A percentile compares a stretch with the other conserved stretches of the same genome.
These are phyloP conservation scores for Hanseniaspora meyeri DNA, from an alignment of 805 yeast species.

Conservation along the genomic window DNA sequence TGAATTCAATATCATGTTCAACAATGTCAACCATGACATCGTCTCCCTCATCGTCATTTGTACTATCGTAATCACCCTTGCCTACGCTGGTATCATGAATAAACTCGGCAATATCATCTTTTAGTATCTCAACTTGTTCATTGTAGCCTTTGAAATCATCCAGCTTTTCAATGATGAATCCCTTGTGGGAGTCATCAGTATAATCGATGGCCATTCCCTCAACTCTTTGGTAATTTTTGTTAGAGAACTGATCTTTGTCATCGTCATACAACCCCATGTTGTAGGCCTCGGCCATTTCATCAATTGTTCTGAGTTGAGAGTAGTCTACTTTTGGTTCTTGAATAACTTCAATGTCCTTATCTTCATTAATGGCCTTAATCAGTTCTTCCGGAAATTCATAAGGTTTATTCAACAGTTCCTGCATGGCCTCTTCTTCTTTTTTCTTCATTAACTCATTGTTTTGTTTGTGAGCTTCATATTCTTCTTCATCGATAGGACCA, in stretches of 20 bases:
- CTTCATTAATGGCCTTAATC: constrained; percentile 8
- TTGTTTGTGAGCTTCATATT: constrained; percentile 1
- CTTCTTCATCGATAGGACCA: constrained; percentile 11
- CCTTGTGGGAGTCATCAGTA: constrained; percentile 8
- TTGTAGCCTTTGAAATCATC: constrained; percentile 46
- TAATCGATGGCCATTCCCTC: constrained; percentile 6
- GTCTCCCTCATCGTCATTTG: constrained; percentile 17
- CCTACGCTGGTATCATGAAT: constrained; percentile 13
- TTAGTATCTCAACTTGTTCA: constrained; percentile 31
- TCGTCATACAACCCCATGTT: constrained; percentile 49
- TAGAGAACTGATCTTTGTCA: constrained; percentile 36
- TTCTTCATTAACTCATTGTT: neutral
- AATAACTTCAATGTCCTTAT: constrained; percentile 12
- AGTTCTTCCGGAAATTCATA: constrained; percentile 9
- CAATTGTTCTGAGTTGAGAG: constrained; percentile 34
- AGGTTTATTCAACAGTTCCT: constrained; percentile 1
- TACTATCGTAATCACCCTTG: neutral
- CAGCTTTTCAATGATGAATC: constrained; percentile 42
- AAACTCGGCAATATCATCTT: constrained; percentile 23
- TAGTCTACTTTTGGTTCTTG: constrained; percentile 31
- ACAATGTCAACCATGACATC: constrained; percentile 23
- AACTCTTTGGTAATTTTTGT: constrained; percentile 1
- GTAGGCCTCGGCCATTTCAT: constrained; percentile 51
- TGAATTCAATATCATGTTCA: constrained; percentile 25
- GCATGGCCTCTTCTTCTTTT: neutral